A percentile compares a stretch with the other conserved stretches of the same genome.
Conservation (phyloP, 2,329 filamentous ascomycete genomes). For the Aspergillus candidus region DNA sequence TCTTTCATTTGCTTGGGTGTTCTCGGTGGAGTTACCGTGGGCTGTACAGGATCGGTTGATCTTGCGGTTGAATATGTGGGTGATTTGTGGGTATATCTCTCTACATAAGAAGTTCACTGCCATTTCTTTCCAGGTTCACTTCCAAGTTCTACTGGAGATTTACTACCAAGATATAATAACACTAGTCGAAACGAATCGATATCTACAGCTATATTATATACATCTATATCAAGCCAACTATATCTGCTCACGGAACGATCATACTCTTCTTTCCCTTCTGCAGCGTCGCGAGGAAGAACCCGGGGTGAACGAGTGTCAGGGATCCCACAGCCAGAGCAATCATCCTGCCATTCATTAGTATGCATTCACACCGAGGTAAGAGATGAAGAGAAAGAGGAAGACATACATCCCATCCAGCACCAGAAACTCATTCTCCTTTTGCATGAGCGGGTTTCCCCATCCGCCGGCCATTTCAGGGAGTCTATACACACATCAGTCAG, state of each 20-base stretch:
- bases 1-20: neutral
- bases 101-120: neutral
- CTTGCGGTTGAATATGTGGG: neutral
- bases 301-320: constrained; percentile 42
- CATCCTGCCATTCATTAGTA: constrained; percentile 33
- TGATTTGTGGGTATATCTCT: neutral
- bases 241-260: neutral
- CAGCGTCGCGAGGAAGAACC: constrained; percentile 38
- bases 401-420: constrained; percentile 45
- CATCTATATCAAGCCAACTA: constrained; percentile 2
- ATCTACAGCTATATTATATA: neutral
- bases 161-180: too few relatives aligned
- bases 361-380: neutral
- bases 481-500: constrained; percentile 22
- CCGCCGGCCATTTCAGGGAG: constrained; percentile 47
- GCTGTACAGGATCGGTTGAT: neutral
- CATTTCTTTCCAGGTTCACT: neutral
- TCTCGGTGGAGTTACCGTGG: neutral
- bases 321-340: constrained; percentile 37
- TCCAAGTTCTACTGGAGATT: neutral
- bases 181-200: neutral
- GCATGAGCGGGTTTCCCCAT: constrained; percentile 45
- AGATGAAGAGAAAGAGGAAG: neutral
- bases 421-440: constrained; percentile 43
- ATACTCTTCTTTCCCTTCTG: constrained; percentile 20